Evolutionary conservation across 257 asterid genomes (phyloP).

Genomic region (Nicotiana otophora): DNA sequence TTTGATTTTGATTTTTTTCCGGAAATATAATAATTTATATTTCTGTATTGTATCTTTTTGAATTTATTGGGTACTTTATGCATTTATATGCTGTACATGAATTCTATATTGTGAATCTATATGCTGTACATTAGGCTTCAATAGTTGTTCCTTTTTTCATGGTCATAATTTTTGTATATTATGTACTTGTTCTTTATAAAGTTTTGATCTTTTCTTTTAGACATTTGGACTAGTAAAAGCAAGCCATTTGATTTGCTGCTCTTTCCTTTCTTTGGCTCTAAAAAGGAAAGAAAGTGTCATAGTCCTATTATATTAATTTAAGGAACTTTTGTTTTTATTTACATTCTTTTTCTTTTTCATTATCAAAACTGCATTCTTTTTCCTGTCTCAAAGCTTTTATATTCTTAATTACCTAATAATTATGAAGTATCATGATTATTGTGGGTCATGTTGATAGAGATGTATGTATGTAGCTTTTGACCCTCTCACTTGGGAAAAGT

Average conservation of each 20-base stretch:
- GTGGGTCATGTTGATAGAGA: background rate
- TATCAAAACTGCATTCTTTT: background rate
- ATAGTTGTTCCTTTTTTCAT: background rate
- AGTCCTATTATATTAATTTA: background rate
- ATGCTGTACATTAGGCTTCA: background rate
- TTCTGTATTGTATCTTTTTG: too few relatives aligned
- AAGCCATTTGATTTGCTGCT: background rate
- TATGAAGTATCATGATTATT: background rate
- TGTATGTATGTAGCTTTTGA: slow-evolving; percentile 7
- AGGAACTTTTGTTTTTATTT: background rate
- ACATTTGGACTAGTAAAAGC: background rate
- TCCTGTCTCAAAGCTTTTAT: background rate
- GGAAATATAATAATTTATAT: too few relatives aligned
- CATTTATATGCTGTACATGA: too few relatives aligned
- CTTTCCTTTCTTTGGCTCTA: background rate
- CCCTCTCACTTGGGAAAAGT: background rate
- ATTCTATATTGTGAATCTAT: background rate
- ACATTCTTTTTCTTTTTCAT: background rate
- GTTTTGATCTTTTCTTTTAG: background rate
- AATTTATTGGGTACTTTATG: too few relatives aligned
- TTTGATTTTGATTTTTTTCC: background rate
- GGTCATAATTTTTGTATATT: background rate
- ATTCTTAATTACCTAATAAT: background rate
- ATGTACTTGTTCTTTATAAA: background rate
- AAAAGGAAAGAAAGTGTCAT: background rate